Conservation (phyloP, 2,329 filamentous ascomycete genomes). For the Hymenotorrendiella dingleyae region DNA sequence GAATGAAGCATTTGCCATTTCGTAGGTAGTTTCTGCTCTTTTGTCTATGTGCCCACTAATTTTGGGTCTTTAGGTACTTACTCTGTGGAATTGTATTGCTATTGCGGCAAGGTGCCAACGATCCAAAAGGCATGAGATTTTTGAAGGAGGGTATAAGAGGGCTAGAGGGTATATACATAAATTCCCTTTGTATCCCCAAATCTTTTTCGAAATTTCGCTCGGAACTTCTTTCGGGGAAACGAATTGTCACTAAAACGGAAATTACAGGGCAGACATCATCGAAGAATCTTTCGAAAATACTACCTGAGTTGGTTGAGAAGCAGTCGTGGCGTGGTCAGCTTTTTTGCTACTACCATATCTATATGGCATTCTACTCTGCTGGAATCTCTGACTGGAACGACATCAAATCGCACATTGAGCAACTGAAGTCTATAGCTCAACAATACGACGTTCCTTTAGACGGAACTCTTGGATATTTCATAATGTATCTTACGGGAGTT, state of each 20-base stretch:
- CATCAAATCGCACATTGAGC: constrained; percentile 22
- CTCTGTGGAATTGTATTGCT: constrained; percentile 25
- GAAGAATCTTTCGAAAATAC: constrained; percentile 23
- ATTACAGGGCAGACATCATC: not conserved
- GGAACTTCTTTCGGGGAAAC: too few relatives aligned
- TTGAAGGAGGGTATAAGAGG: constrained; percentile 51
- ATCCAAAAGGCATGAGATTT: constrained; percentile 49
- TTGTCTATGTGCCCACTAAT: too few relatives aligned
- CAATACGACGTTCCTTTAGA: constrained; percentile 19
- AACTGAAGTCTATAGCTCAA: constrained; percentile 17
- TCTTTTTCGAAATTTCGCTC: too few relatives aligned
- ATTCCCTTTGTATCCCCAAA: too few relatives aligned
- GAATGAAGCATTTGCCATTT: constrained; percentile 42
- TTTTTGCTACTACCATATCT: constrained; percentile 28
- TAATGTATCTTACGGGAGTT: constrained; percentile 64
- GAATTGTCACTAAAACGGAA: too few relatives aligned
- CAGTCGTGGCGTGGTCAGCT: constrained; percentile 27
- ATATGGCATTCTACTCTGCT: constrained; percentile 28
- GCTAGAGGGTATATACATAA: constrained; percentile 29
- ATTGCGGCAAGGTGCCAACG: constrained; percentile 52
- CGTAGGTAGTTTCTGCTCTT: constrained; percentile 20
- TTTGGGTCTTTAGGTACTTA: constrained; percentile 25
- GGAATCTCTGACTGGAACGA: constrained; percentile 25
- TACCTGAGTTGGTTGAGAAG: constrained; percentile 24
- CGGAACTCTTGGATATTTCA: constrained; percentile 22